A percentile compares a stretch with the other conserved stretches of the same genome.
phyloP scores from a whole-genome alignment of 1,284 basidiomycete genomes.

The Cystobasidium slooffiae region DNA sequence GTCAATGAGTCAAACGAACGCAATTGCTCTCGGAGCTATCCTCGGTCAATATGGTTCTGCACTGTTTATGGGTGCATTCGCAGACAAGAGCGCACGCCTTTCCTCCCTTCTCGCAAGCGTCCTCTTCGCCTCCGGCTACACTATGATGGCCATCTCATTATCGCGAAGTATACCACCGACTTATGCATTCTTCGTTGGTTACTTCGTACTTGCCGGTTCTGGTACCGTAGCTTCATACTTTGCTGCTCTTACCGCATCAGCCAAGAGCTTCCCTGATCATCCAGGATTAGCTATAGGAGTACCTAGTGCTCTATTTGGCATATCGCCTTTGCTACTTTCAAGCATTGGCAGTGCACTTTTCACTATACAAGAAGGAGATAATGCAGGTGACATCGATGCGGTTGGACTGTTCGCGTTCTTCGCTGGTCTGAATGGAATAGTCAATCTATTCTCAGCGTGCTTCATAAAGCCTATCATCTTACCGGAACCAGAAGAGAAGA shows the following conservation, averaged over 20 bases:
- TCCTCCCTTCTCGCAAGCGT: slow-evolving; percentile 44
- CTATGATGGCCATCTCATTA: slow-evolving; percentile 37
- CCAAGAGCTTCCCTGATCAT: slow-evolving; percentile 48
- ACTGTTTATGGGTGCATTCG: slow-evolving; percentile 46
- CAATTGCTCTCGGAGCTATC: slow-evolving; percentile 30
- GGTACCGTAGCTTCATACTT: slow-evolving; percentile 51
- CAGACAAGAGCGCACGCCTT: slow-evolving; percentile 48
- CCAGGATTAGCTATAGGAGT: slow-evolving; percentile 51
- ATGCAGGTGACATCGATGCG: slow-evolving; percentile 48
- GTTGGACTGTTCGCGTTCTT: slow-evolving; percentile 49
- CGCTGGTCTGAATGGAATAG: slow-evolving; percentile 43
- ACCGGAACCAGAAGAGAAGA: slow-evolving; percentile 9
- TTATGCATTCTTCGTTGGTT: slow-evolving; percentile 36
- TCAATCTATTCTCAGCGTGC: slow-evolving; percentile 48
- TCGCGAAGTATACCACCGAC: slow-evolving; percentile 14
- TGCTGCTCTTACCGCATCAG: slow-evolving; percentile 46
- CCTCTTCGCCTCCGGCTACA: slow-evolving; percentile 47
- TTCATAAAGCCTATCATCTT: slow-evolving; percentile 43
- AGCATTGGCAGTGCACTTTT: slow-evolving; percentile 48
- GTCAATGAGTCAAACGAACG: slow-evolving; percentile 21
- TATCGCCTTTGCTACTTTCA: slow-evolving; percentile 51
- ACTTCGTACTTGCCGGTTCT: slow-evolving; percentile 47
- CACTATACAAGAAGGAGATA: slow-evolving; percentile 37
- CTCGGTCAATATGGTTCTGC: slow-evolving; percentile 44
- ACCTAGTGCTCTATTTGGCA: slow-evolving; percentile 51